Conservation (phyloP, 768 basidiomycete genomes). For the Zangia roseola region DNA sequence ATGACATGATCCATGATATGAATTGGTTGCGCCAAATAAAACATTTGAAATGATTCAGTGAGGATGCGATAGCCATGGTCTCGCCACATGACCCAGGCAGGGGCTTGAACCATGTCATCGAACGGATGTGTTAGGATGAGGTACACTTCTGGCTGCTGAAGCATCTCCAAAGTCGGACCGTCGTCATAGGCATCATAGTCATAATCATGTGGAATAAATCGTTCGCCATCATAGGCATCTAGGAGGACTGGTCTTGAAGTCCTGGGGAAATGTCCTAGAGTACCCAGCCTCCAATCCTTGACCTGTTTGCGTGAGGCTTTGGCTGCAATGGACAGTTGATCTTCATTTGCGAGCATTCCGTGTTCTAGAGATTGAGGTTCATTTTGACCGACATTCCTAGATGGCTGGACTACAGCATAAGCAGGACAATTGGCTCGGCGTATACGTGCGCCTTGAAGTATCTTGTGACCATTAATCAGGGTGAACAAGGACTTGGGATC, state of each 20-base stretch:
- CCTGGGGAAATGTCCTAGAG: not conserved
- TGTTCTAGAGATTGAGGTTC: not conserved
- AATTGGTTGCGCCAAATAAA: slow-evolving; percentile 1
- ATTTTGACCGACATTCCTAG: not conserved
- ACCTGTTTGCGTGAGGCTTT: not conserved
- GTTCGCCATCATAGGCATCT: not conserved
- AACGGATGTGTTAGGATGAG: not conserved
- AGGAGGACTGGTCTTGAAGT: not conserved
- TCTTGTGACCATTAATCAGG: not conserved
- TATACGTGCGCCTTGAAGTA: not conserved
- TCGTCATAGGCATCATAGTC: slow-evolving; percentile 7
- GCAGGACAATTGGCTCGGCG: not conserved
- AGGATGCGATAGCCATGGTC: slow-evolving; percentile 10
- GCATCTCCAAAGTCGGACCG: slow-evolving; percentile 8
- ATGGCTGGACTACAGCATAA: not conserved
- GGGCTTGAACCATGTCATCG: not conserved
- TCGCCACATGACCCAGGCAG: slow-evolving; percentile 9
- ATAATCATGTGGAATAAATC: not conserved
- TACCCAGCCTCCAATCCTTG: not conserved
- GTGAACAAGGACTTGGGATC: too few species aligned
- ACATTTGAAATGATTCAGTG: slow-evolving; percentile 5
- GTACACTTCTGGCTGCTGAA: slow-evolving; percentile 2
- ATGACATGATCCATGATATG: not conserved
- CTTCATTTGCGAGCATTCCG: not conserved
- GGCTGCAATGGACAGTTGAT: not conserved